These are phyloP conservation scores for Phialemoniopsis sp. DNA, from an alignment of 2,329 filamentous ascomycete genomes.

Conservation along the genomic window DNA sequence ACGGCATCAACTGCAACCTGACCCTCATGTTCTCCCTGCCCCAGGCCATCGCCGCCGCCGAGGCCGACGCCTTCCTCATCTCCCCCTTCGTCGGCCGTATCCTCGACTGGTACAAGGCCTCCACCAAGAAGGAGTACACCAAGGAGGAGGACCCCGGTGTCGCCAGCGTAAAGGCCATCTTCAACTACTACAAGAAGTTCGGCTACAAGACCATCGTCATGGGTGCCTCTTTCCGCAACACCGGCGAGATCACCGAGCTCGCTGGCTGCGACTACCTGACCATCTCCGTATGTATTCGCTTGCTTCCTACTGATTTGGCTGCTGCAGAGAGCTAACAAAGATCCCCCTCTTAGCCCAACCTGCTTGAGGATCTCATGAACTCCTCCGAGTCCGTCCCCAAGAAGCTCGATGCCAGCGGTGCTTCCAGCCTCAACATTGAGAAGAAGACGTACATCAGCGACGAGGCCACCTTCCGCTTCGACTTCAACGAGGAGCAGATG, in stretches of 20 bases:
- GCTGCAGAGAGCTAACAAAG: background rate
- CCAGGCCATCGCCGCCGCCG: slow-evolving; percentile 93
- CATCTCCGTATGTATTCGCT: slow-evolving; percentile 70
- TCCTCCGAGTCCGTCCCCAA: slow-evolving; percentile 76
- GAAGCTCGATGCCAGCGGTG: slow-evolving; percentile 78
- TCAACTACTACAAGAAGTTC: slow-evolving; percentile 99
- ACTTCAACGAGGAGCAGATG: slow-evolving; percentile 99
- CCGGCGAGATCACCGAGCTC: slow-evolving; percentile 95
- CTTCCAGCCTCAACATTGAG: slow-evolving; percentile 67
- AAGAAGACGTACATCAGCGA: slow-evolving; percentile 89
- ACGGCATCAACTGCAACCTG: slow-evolving; percentile 97
- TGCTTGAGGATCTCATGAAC: slow-evolving; percentile 92
- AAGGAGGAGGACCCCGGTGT: slow-evolving; percentile 94
- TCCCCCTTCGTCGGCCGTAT: slow-evolving; percentile 99
- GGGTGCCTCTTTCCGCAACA: slow-evolving; percentile 97
- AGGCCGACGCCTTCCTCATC: slow-evolving; percentile 95
- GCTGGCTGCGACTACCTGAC: slow-evolving; percentile 98
- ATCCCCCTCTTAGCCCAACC: slow-evolving; percentile 61
- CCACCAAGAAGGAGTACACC: slow-evolving; percentile 88
- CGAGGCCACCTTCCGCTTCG: slow-evolving; percentile 92
- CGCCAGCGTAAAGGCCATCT: slow-evolving; percentile 88
- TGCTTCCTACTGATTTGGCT: too few species aligned
- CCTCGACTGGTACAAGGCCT: slow-evolving; percentile 98
- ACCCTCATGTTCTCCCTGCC: slow-evolving; percentile 97
- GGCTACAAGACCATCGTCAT: slow-evolving; percentile 99